Conservation (phyloP, 768 basidiomycete genomes). For the Agaricus bisporus region DNA sequence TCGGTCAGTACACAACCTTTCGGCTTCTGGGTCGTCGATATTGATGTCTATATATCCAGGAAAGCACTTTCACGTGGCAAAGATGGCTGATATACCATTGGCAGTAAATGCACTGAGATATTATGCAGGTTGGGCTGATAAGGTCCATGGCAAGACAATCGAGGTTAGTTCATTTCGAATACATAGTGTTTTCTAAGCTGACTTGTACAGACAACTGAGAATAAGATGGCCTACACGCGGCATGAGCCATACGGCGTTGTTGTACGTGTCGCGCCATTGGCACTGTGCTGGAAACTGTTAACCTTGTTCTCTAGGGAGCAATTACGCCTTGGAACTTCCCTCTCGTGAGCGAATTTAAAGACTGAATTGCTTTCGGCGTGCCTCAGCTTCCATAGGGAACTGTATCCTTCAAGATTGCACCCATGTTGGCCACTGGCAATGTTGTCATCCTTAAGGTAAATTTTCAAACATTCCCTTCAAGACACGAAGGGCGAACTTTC, state of each 20-base stretch:
- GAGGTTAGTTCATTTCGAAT: constrained; percentile 31
- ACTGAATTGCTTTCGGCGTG: not conserved
- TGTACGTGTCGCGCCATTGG: constrained; percentile 13
- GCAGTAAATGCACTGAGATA: constrained; percentile 56
- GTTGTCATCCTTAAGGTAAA: constrained; percentile 56
- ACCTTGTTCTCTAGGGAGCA: constrained; percentile 23
- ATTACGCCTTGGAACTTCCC: constrained; percentile 64
- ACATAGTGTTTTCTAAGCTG: not conserved
- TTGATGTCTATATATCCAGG: constrained; percentile 23
- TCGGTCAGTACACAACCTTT: constrained; percentile 29
- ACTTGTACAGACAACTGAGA: constrained; percentile 36
- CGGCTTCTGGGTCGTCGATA: not conserved
- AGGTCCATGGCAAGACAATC: constrained; percentile 69
- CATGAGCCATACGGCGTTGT: constrained; percentile 60
- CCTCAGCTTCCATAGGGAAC: constrained; percentile 1
- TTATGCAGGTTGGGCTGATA: constrained; percentile 90
- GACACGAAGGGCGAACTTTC: not conserved
- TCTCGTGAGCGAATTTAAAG: constrained; percentile 10
- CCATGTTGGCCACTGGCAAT: constrained; percentile 76
- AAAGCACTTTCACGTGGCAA: constrained; percentile 47
- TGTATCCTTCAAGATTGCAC: constrained; percentile 66
- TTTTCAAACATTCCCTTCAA: not conserved
- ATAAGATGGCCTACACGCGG: constrained; percentile 60
- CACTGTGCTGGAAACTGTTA: not conserved
- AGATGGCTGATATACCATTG: constrained; percentile 40